Base-by-base conservation (phyloP, 495 filamentous ascomycete species). In the Trichocladium uniseriatum region DNA sequence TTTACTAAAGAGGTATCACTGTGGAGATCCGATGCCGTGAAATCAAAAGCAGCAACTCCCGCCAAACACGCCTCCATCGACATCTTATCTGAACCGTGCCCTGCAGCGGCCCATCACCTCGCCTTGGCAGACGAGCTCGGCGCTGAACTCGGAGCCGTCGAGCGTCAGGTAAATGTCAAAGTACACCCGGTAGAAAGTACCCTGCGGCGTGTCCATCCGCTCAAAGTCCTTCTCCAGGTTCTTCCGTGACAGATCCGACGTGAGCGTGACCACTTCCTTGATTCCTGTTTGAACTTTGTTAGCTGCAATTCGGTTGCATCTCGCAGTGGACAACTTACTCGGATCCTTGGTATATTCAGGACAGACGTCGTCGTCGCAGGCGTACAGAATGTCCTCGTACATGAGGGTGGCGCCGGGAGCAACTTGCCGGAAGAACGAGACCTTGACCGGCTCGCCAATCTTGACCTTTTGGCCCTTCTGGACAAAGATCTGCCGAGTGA, bases 321-420 rank as follows among this genome's bases (percentile, higher is more conserved):
- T 51, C 15, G 38, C 1, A 22, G 9, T 14, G 21, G 27, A 6
- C 13, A 48, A 84, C 90, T 82, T 83, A 98, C 92, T 87, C 47
- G 92, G 91, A 80, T 98, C 92, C 62, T 97, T 98, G 53, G 90
- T 96, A 60, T 98, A 98, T 65, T 98, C 92, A 2, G 92, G 92
- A 69, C 94, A 98, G 46, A 94, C 85, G 64, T 98, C 92, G 43
- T 97, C 90, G 60, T 98, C 92, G 66, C 92, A 98, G 43, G 94
- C 94, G 67, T 97, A 98, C 41, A 98, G 68, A 42, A 97, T 89
- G 72, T 98, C 94, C 72, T 97, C 94, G 65, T 98, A 98, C 90
- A 97, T 98, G 51, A 98, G 79, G 0, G 92, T 97, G 28, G 94
- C 94, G 41, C 92, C 94, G 2, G 92, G 92, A 20, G 92, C 92